A percentile compares a stretch with the other conserved stretches of the same genome.
Conservation (phyloP, 352 stramenopile genomes). For the Phytophthora capsici region DNA sequence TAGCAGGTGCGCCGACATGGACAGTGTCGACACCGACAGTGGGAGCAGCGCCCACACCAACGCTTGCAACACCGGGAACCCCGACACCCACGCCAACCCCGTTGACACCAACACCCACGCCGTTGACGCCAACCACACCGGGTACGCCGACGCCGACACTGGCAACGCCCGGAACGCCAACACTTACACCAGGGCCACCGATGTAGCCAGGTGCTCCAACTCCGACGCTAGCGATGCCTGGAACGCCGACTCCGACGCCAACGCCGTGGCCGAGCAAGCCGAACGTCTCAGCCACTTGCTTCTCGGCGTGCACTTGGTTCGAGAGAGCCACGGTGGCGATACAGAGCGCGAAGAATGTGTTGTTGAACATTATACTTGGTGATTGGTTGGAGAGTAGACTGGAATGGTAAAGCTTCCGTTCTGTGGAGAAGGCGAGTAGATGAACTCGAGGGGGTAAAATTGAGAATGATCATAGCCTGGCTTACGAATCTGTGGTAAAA, state of each 20-base stretch:
- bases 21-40: not conserved
- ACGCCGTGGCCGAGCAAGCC: not conserved
- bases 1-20: not conserved
- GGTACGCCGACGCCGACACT: not conserved
- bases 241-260: not conserved
- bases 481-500: no score
- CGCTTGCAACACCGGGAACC: not conserved
- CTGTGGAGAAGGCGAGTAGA: not conserved
- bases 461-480: constrained; percentile 2
- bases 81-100: constrained; percentile 1
- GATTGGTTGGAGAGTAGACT: not conserved
- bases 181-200: not conserved
- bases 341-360: not conserved
- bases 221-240: not conserved
- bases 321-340: constrained; percentile 1
- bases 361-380: constrained; percentile 1
- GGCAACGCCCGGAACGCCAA: not conserved
- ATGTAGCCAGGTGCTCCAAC: not conserved
- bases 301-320: not conserved
- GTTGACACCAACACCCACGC: not conserved
- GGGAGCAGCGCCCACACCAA: not conserved
- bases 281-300: constrained; percentile 4
- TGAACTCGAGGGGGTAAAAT: constrained; percentile 1
- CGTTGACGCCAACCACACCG: not conserved
- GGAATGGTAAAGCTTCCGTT: not conserved